A percentile compares a stretch with the other conserved stretches of the same genome.
These are phyloP conservation scores for Fusarium avenaceum DNA, from an alignment of 2,329 filamentous ascomycete species.

Conservation along the genomic window DNA sequence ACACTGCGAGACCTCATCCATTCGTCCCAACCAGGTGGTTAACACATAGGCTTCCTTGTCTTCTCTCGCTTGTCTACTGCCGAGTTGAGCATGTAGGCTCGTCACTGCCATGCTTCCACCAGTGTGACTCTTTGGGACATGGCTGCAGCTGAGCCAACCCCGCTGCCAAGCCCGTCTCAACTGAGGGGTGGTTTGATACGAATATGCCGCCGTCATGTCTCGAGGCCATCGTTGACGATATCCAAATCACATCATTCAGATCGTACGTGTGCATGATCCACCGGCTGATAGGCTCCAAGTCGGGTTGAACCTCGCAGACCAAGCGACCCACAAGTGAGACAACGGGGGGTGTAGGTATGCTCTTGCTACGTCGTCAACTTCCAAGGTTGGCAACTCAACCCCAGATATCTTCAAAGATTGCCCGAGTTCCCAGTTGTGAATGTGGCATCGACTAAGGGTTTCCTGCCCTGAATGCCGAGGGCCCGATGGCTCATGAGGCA, in stretches of 20 bases:
- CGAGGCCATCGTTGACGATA: conserved; percentile 41
- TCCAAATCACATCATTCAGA: conserved; percentile 48
- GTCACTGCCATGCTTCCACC: conserved; percentile 40
- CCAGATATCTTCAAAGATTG: conserved; percentile 24
- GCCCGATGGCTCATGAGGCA: conserved; percentile 28
- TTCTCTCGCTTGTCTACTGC: conserved; percentile 39
- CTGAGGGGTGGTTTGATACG: conserved; percentile 41
- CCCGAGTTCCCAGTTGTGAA: conserved; percentile 28
- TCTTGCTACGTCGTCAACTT: conserved; percentile 37
- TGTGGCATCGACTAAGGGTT: conserved; percentile 48
- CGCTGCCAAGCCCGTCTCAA: conserved; percentile 39
- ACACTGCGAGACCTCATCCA: conserved; percentile 40
- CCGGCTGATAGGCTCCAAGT: conserved; percentile 42
- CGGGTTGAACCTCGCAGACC: conserved; percentile 34
- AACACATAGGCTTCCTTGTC: conserved; percentile 41
- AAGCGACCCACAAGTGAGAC: conserved; percentile 35
- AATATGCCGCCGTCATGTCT: conserved; percentile 46
- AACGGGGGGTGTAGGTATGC: conserved; percentile 34
- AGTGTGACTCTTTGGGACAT: conserved; percentile 40
- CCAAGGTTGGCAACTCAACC: conserved; percentile 36
- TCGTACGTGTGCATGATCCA: conserved; percentile 45
- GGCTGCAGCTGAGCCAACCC: conserved; percentile 33
- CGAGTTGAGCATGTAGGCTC: conserved; percentile 35
- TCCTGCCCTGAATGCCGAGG: conserved; percentile 42
- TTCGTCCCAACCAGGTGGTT: conserved; percentile 47